These are phyloP conservation scores for Lomentospora prolificans DNA, from an alignment of 2,329 filamentous ascomycete species.

Conservation along the genomic window DNA sequence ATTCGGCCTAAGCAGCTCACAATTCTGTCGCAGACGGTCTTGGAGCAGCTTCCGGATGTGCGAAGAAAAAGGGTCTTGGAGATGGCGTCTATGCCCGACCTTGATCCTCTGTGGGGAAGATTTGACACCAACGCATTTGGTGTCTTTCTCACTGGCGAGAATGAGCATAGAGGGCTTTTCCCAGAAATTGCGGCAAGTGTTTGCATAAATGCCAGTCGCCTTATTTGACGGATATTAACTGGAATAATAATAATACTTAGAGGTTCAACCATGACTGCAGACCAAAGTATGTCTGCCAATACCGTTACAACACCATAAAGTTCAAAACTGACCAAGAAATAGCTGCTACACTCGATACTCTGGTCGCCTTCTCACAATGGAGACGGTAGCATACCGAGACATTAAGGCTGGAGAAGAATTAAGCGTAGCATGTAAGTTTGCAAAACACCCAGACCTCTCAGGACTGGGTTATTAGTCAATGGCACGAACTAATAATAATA, in stretches of 20 bases:
- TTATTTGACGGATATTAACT: background rate
- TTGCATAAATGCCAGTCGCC: no score
- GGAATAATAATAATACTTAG: constrained; percentile 4
- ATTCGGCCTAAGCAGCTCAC: background rate
- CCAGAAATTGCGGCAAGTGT: constrained; percentile 16
- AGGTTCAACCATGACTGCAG: constrained; percentile 18
- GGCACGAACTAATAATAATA: no score
- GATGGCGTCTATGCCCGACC: background rate
- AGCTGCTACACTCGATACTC: constrained; percentile 17
- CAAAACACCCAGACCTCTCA: background rate
- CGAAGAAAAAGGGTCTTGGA: background rate
- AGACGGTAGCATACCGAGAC: constrained; percentile 16
- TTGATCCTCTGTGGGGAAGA: constrained; percentile 20
- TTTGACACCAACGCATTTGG: constrained; percentile 24
- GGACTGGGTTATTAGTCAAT: no score
- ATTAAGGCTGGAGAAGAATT: constrained; percentile 20
- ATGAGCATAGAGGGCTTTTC: constrained; percentile 15
- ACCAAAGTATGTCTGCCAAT: constrained; percentile 17
- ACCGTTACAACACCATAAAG: background rate
- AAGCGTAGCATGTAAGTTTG: constrained; percentile 17
- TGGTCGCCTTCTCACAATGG: constrained; percentile 14
- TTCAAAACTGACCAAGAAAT: no score
- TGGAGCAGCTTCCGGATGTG: background rate
- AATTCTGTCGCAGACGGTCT: background rate
- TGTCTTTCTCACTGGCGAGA: background rate